Base-by-base conservation (phyloP, 225 moss, liverwort and hornwort species). In the Polytrichum formosum region DNA sequence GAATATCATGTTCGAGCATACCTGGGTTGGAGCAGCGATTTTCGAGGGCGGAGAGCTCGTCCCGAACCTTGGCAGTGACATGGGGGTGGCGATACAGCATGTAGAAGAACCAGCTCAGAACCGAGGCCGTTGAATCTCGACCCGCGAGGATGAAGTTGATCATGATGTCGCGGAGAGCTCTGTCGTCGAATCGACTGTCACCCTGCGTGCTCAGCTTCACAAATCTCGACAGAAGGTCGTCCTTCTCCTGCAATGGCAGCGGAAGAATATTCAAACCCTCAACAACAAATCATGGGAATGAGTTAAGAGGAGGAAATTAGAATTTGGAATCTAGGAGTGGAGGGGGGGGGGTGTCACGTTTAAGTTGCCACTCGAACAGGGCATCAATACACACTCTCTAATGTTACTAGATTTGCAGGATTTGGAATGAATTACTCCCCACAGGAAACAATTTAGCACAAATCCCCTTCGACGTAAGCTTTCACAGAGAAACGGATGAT, bases 141-240 rank as follows among this genome's bases (percentile, higher is more conserved):
- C 80, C 77, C 2, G 84, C 80, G 27, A 77, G 28, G 55, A 80
- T 64, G 53, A 73, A 84, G 59, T 84, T 84, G 46, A 80, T 25
- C 77, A 75, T 75, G 22, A 80, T 84, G 66, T 84, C 84, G 4
- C 80, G 80, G 16, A 84, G 75, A 54, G 80, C 80, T 29, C 77
- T 70, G 65, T 84, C 79, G 0, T 68, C 70, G 54, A 87, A 82
- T 1, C 75, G 69, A 17, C 6, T 72, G 31, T 80, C 84, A 2
- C 76, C 78, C 46, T 85, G 71, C 71, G 70, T 82, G 71, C 69
- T 80, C 73, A 75, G 70, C 55, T 70, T 80, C 80, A 85, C 75
- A 54, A 88, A 85, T 56, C 84, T 88, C 7, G 82, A 85, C 29
- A 87, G 69, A 0, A 87, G 74, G 53, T 87, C 86, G 33, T 87